A percentile compares a stretch with the other conserved stretches of the same genome.
These are phyloP conservation scores for Daedalea quercina DNA, from an alignment of 768 basidiomycete genomes.

Conservation along the genomic window DNA sequence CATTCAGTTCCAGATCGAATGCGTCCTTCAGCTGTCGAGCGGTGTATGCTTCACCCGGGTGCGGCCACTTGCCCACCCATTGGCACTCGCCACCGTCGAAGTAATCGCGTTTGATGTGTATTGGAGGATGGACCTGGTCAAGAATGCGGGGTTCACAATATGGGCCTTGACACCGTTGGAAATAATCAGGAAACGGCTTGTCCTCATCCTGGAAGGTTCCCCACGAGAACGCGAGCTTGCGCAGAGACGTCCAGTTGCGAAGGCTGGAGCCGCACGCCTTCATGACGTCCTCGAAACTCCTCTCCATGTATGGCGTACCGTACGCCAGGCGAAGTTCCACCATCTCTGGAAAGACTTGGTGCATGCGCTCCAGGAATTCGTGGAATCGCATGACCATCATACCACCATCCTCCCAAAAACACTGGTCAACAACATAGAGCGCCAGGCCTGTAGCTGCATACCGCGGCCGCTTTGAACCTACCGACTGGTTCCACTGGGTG, in stretches of 20 bases:
- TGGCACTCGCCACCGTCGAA: neutral
- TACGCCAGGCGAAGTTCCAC: conserved; percentile 2
- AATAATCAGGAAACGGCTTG: too few relatives aligned
- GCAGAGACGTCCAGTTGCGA: too few relatives aligned
- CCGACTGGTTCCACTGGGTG: neutral
- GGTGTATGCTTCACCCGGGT: too few relatives aligned
- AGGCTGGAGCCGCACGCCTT: neutral
- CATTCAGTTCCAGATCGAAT: too few relatives aligned
- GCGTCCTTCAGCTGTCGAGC: too few relatives aligned
- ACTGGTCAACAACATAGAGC: neutral
- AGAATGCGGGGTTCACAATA: too few relatives aligned
- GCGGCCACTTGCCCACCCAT: neutral
- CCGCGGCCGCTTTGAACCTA: conserved; percentile 1
- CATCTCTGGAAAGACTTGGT: neutral
- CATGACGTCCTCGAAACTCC: neutral
- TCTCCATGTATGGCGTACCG: neutral
- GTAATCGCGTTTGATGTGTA: neutral
- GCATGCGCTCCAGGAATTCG: conserved; percentile 1
- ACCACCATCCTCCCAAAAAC: neutral
- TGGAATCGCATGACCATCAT: neutral
- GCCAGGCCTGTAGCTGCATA: conserved; percentile 5
- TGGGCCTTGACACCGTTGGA: too few relatives aligned
- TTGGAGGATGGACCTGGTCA: neutral
- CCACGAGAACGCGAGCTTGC: too few relatives aligned
- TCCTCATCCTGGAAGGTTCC: too few relatives aligned